A percentile compares a stretch with the other conserved stretches of the same genome.
Evolutionary conservation across 2,329 filamentous ascomycete genomes (phyloP).

Genomic region (Nemania diffusa): DNA sequence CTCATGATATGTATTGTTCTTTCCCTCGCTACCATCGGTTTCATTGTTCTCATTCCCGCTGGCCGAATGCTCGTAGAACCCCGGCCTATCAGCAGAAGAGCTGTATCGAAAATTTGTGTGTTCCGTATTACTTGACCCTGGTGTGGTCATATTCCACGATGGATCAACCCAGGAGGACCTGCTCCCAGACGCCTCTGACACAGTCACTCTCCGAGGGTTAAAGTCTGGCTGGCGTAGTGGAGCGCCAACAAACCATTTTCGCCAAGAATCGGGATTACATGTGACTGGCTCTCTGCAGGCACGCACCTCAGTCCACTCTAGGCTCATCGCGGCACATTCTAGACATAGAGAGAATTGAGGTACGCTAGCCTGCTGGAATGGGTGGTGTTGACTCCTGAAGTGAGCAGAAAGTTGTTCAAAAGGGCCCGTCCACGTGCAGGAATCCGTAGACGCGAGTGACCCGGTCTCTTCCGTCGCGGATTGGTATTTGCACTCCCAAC

Average conservation of each 20-base stretch:
- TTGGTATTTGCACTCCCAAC: constrained; percentile 46
- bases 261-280: constrained; percentile 36
- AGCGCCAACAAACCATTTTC: constrained; percentile 43
- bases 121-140: constrained; percentile 34
- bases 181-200: constrained; percentile 45
- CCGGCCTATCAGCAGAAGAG: constrained; percentile 14
- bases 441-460: constrained; percentile 34
- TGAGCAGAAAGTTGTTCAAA: constrained; percentile 40
- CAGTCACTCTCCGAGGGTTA: constrained; percentile 35
- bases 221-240: constrained; percentile 30
- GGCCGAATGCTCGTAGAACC: constrained; percentile 29
- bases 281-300: constrained; percentile 28
- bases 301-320: constrained; percentile 27
- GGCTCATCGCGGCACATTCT: constrained; percentile 32
- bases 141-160: constrained; percentile 24
- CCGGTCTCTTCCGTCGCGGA: constrained; percentile 22
- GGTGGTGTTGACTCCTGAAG: constrained; percentile 40
- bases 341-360: constrained; percentile 41
- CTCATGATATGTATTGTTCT: background rate
- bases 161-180: constrained; percentile 37
- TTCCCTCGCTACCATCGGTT: constrained; percentile 8
- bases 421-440: constrained; percentile 46
- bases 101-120: constrained; percentile 25
- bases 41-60: constrained; percentile 34
- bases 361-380: constrained; percentile 35